Evolutionary conservation across 768 basidiomycete species (phyloP).

Genomic region (Phaffia australis): DNA sequence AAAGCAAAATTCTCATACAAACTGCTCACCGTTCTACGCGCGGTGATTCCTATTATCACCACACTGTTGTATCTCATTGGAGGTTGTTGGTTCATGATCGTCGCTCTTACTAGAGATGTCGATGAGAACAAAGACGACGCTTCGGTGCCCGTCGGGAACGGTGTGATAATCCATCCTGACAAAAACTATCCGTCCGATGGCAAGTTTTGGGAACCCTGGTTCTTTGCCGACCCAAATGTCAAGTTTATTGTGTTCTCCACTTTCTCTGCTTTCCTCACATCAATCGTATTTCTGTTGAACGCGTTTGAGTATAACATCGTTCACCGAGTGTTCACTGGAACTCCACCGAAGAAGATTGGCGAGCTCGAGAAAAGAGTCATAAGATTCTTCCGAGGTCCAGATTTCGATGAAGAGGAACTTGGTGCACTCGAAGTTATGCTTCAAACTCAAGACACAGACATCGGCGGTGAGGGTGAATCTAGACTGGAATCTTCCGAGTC

Average conservation of each 20-base stretch:
- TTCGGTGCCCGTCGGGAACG: constrained; percentile 1
- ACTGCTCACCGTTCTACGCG: background rate
- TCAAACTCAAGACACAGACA: too few relatives aligned
- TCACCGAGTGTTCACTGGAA: constrained; percentile 2
- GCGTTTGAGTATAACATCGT: background rate
- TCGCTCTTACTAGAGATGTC: background rate
- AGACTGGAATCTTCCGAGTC: too few relatives aligned
- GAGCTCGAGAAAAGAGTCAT: background rate
- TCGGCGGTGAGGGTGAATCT: too few relatives aligned
- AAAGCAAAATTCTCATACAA: background rate
- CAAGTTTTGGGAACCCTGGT: constrained; percentile 13
- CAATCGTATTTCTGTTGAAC: constrained; percentile 2
- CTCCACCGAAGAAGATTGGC: constrained; percentile 2
- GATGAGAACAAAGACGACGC: background rate
- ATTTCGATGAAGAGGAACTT: too few relatives aligned
- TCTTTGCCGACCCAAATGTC: constrained; percentile 11
- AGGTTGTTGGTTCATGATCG: constrained; percentile 8
- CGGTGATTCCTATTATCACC: background rate
- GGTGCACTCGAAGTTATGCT: too few relatives aligned
- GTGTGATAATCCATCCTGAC: background rate
- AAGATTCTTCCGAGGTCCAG: background rate
- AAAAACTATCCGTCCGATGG: background rate
- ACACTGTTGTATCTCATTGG: constrained; percentile 3
- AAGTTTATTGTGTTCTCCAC: constrained; percentile 8
- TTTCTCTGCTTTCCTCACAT: background rate